Evolutionary conservation across 129 eudicot genomes (phyloP), one percentile per base, ranked within the genome.

Genomic region (Tagetes erecta): DNA sequence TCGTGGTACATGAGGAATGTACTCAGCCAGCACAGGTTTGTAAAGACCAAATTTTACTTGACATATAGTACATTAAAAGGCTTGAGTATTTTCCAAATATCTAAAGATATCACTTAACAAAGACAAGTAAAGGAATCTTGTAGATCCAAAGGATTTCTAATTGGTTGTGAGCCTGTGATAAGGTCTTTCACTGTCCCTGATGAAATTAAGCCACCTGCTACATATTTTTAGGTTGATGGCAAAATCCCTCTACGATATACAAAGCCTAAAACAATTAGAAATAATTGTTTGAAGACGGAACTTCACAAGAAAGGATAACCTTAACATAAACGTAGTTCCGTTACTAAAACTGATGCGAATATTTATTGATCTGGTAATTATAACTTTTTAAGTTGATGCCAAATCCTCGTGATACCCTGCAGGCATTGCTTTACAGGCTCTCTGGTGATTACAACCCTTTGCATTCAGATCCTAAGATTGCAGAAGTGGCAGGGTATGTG

Each of bases 381-480:
- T 59, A 42, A 30, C 53, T 42, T 45, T 74, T 53, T 62, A 1
- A 38, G 70, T 73, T 73, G 45, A 45, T 60, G 70, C 47, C 13
- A 60, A 49, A 53, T 31, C 11, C 3, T 65, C 12, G 31, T 74
- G 71, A 51, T 70, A 45, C 41, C 6, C 0, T 82, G 91, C 87
- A 94, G 99, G 99, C 99, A 60, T 60, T 94, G 80, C 84, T 94
- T 58, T 91, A 94, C 84, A 91, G 99, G 81, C 97, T 91, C 52
- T 94, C 99, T 77, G 97, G 99, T 74, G 99, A 94, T 83, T 91
- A 91, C 89, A 91, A 91, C 71, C 96, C 99, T 14, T 70, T 94
- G 86, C 99, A 94, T 75, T 85, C 97, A 3, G 99, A 94, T 85
- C 97, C 99, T 27, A 83, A 31, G 78, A 34, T 88, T 80, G 97